Evolutionary conservation across 169 alveolate genomes (phyloP).

Genomic region (Perkinsus chesapeaki): DNA sequence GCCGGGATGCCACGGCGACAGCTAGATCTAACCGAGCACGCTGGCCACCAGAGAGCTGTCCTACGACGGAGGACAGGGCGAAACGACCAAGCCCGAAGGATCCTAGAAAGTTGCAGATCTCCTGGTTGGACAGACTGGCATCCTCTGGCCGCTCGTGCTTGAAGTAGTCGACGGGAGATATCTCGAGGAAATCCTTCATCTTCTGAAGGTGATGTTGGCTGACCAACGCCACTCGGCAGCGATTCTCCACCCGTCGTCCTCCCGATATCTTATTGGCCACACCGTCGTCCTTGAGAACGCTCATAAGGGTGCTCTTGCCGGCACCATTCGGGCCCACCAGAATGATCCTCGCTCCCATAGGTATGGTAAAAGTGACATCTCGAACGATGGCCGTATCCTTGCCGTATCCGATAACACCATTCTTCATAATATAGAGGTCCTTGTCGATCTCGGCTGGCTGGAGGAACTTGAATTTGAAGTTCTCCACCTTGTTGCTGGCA

Average conservation of each 20-base stretch:
- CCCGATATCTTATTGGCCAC: neutral
- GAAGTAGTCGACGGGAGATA: neutral
- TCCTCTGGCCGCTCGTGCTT: neutral
- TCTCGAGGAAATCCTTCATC: neutral
- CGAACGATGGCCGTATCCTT: neutral
- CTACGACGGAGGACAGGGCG: neutral
- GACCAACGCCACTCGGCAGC: neutral
- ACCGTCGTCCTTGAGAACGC: slow-evolving; percentile 4
- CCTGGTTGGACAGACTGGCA: neutral
- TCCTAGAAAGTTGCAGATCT: neutral
- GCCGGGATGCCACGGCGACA: slow-evolving; percentile 59
- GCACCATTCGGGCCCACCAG: slow-evolving; percentile 37
- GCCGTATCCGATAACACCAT: neutral
- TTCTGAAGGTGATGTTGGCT: neutral
- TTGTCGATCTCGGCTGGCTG: neutral
- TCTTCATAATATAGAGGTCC: neutral
- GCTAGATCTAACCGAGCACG: slow-evolving; percentile 69
- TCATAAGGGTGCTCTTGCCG: slow-evolving; percentile 35
- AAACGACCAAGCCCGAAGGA: neutral
- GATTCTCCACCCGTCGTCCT: neutral
- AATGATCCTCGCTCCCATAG: slow-evolving; percentile 13
- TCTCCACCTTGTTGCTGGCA: neutral
- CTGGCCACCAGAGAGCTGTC: slow-evolving; percentile 61
- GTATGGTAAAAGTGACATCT: neutral
- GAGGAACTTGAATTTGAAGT: neutral